Percentiles rank a stretch among this genome's conserved stretches.
Evolutionary conservation across 1,139 yeast species (phyloP).

Genomic region (Yamadazyma kanchanaburiensis): DNA sequence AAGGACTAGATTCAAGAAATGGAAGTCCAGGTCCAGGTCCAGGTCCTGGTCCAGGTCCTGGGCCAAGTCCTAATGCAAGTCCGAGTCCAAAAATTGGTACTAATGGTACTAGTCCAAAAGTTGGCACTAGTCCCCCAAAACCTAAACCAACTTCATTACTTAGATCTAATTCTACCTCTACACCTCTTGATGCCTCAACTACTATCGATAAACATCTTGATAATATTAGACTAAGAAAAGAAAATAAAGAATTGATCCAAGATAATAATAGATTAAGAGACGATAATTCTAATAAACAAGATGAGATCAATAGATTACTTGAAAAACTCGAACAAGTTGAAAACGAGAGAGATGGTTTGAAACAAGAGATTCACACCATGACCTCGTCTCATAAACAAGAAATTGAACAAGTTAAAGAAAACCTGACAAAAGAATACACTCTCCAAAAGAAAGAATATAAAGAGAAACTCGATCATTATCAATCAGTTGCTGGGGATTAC

Average conservation of each 20-base stretch:
- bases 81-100: not conserved
- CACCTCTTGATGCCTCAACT: conserved; percentile 30
- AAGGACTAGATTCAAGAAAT: conserved; percentile 8
- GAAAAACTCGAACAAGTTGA: conserved; percentile 13
- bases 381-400: conserved; percentile 6
- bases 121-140: conserved; percentile 3
- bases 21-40: conserved; percentile 5
- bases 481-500: not conserved
- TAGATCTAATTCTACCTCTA: conserved; percentile 8
- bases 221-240: conserved; percentile 35
- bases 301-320: conserved; percentile 6
- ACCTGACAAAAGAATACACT: conserved; percentile 15
- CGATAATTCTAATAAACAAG: conserved; percentile 3
- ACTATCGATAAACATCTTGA: conserved; percentile 45
- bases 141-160: conserved; percentile 11
- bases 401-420: conserved; percentile 6
- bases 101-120: not conserved
- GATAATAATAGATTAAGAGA: conserved; percentile 8
- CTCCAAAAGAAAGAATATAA: conserved; percentile 3
- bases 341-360: conserved; percentile 19
- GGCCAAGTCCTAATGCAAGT: not conserved
- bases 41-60: conserved; percentile 1
- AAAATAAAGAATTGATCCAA: conserved; percentile 19
- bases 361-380: conserved; percentile 6
- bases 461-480: too few species aligned